Conservation (phyloP, 2,329 filamentous ascomycete genomes). For the Dothistroma pini region DNA sequence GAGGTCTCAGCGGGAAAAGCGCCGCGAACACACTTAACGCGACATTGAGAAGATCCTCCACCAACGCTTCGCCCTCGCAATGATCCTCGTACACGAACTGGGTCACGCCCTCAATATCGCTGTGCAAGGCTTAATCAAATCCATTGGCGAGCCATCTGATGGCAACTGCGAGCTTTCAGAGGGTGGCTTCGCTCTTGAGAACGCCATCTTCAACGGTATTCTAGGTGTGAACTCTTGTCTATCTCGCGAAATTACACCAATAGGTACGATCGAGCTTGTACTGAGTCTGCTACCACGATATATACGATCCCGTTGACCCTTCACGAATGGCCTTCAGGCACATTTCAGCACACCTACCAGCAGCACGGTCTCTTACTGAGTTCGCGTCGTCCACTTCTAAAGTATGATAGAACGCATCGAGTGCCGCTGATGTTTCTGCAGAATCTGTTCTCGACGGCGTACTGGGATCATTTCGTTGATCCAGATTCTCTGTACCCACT, state of each 20-base stretch:
- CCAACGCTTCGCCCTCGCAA: neutral
- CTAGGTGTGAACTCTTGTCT: neutral
- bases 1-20: neutral
- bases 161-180: conserved; percentile 1
- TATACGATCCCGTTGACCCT: neutral
- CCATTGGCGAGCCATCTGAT: conserved; percentile 1
- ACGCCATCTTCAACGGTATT: conserved; percentile 3
- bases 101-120: conserved; percentile 5
- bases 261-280: neutral
- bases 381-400: neutral
- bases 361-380: neutral
- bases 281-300: neutral
- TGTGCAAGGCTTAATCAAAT: neutral
- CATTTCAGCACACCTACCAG: conserved; percentile 1
- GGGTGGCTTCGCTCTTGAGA: conserved; percentile 4
- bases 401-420: neutral
- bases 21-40: neutral
- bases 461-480: neutral
- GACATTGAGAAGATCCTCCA: neutral
- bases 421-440: neutral
- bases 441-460: neutral
- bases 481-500: neutral
- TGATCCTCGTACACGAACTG: conserved; percentile 6
- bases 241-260: neutral
- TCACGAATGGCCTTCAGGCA: neutral